Conservation (phyloP, 1,139 yeast genomes). For the Taphrina populina region DNA sequence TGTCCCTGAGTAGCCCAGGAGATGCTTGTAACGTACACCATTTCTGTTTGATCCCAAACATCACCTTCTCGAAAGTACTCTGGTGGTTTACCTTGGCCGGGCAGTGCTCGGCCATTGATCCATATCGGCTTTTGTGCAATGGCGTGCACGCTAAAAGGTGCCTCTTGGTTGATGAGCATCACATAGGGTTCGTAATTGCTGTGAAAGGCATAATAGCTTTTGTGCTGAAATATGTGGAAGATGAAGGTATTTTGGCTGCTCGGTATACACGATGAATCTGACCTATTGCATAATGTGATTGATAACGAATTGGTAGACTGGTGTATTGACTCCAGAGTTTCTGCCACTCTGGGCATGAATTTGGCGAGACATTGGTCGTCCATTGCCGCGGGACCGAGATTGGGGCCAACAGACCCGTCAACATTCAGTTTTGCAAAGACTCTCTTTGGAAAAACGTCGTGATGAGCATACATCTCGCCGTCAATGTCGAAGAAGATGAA, state of each 20-base stretch:
- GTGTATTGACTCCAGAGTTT: slow-evolving; percentile 11
- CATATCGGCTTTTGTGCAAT: slow-evolving; percentile 25
- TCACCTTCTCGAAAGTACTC: neutral
- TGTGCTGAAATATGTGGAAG: slow-evolving; percentile 27
- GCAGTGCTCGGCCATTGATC: slow-evolving; percentile 23
- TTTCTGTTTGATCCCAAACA: slow-evolving; percentile 7
- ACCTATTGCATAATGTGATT: slow-evolving; percentile 23
- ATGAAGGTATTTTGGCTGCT: slow-evolving; percentile 15
- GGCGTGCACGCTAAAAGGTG: slow-evolving; percentile 19
- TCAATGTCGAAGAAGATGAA: slow-evolving; percentile 11
- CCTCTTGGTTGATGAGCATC: neutral
- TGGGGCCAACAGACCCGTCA: slow-evolving; percentile 23
- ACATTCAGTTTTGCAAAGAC: slow-evolving; percentile 12
- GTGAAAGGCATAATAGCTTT: slow-evolving; percentile 26
- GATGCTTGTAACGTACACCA: slow-evolving; percentile 24
- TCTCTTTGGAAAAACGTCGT: slow-evolving; percentile 15
- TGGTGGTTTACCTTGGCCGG: slow-evolving; percentile 13
- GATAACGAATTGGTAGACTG: slow-evolving; percentile 28
- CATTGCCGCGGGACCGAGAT: slow-evolving; percentile 3
- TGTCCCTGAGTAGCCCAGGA: slow-evolving; percentile 9
- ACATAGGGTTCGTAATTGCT: slow-evolving; percentile 30
- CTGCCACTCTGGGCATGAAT: slow-evolving; percentile 3
- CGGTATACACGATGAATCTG: slow-evolving; percentile 10
- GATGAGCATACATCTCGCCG: slow-evolving; percentile 5
- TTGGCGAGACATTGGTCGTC: slow-evolving; percentile 15